Evolutionary conservation across 805 yeast species (phyloP), one percentile per base, ranked within the genome.

Genomic region (Candida easanensis): DNA sequence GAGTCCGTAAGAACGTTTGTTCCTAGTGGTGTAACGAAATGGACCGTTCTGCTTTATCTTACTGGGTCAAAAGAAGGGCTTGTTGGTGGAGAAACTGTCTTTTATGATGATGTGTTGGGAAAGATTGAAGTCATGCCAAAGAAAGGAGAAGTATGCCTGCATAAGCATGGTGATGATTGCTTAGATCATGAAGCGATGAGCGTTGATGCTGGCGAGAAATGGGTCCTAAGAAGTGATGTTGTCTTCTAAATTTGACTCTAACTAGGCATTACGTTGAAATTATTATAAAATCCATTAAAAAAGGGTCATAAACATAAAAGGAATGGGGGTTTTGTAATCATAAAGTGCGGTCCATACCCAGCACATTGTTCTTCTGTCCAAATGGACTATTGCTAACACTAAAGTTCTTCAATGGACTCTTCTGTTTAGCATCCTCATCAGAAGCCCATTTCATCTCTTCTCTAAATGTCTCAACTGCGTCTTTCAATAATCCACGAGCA

Each of bases 131-230:
- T 77, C 3, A 73, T 70, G 42, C 84, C 84, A 0, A 53, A 57
- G 15, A 68, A 64, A 43, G 87, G 85, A 0, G 65, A 73, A 73
- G 82, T 81, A 0, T 63, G 80, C 33, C 58, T 80, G 36, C 87
- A 80, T 52, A 79, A 79, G 50, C 87, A 80, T 56, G 85, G 87
- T 0, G 79, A 76, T 46, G 83, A 79, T 48, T 80, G 86, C 56
- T 54, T 80, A 46, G 56, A 69, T 37, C 87, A 80, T 51, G 84
- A 80, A 48, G 84, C 77, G 3, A 74, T 74, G 46, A 45, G 66
- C 37, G 84, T 80, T 0, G 57, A 50, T 7, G 56, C 51, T 2
- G 87, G 85, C 0, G 75, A 63, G 22, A 80, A 80, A 56, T 80
- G 85, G 86, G 78, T 80, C 0, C 56, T 80, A 9, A 57, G 87